A percentile compares a stretch with the other conserved stretches of the same genome.
Evolutionary conservation across 192 early-diverging fungal species (phyloP).

Genomic region (Pilaira anomala): DNA sequence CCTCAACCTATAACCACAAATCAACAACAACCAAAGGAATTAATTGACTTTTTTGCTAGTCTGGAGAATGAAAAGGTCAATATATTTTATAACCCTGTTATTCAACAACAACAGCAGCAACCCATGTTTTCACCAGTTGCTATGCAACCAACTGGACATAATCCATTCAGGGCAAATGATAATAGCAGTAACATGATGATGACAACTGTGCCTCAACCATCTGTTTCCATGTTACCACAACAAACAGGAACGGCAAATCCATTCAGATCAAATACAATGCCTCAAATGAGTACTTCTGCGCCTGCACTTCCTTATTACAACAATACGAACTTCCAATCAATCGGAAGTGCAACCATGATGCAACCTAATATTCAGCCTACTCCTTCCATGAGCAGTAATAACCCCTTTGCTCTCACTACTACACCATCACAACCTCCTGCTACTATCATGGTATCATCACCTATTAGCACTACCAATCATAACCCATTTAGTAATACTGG

Average conservation of each 20-base stretch:
- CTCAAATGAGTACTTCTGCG: neutral
- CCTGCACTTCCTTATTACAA: no score
- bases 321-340: neutral
- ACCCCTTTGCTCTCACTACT: neutral
- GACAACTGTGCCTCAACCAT: neutral
- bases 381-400: neutral
- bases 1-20: no score
- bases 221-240: conserved; percentile 15
- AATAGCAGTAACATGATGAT: no score
- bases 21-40: conserved; percentile 23
- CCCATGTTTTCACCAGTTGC: neutral
- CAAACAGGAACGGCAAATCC: conserved; percentile 16
- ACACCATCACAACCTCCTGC: neutral
- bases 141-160: conserved; percentile 5
- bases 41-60: conserved; percentile 32
- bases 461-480: neutral
- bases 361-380: neutral
- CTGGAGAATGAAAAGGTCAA: conserved; percentile 25
- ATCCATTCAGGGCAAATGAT: neutral
- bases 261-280: conserved; percentile 23
- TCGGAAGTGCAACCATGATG: neutral
- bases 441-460: neutral
- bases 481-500: neutral
- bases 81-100: conserved; percentile 7
- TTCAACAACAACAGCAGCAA: conserved; percentile 4